phyloP scores from a whole-genome alignment of 208 protist species.

The Naegleria gruberi region DNA sequence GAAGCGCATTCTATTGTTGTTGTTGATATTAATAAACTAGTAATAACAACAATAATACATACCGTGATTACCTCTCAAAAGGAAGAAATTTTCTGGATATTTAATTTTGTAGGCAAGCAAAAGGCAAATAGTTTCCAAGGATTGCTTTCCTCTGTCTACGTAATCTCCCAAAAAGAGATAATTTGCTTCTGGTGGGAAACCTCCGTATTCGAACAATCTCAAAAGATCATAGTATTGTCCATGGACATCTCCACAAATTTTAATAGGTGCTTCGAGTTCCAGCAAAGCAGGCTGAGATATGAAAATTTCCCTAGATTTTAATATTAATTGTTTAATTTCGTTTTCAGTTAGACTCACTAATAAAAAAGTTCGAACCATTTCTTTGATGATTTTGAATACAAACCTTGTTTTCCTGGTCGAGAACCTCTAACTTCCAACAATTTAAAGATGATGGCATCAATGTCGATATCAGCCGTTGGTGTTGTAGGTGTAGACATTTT shows the following conservation, averaged over 20 bases:
- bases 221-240: conserved; percentile 99
- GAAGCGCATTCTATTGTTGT: conserved; percentile 85
- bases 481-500: background rate
- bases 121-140: conserved; percentile 94
- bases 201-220: conserved; percentile 98
- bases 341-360: conserved; percentile 62
- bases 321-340: conserved; percentile 65
- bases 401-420: conserved; percentile 60
- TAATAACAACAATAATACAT: background rate
- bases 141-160: conserved; percentile 97
- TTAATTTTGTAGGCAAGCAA: conserved; percentile 97
- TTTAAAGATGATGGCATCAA: conserved; percentile 80
- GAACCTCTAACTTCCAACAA: conserved; percentile 73
- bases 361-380: background rate
- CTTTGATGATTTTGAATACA: conserved; percentile 4
- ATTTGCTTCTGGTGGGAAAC: conserved; percentile 96
- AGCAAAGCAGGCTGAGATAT: conserved; percentile 67
- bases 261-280: conserved; percentile 79
- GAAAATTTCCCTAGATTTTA: conserved; percentile 71
- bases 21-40: background rate
- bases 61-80: conserved; percentile 96
- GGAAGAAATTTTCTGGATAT: conserved; percentile 99
- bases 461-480: conserved; percentile 29
- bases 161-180: conserved; percentile 99
- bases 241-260: conserved; percentile 93